Base-by-base conservation (phyloP, 1,139 yeast genomes). In the Blastobotrys capitulatus region DNA sequence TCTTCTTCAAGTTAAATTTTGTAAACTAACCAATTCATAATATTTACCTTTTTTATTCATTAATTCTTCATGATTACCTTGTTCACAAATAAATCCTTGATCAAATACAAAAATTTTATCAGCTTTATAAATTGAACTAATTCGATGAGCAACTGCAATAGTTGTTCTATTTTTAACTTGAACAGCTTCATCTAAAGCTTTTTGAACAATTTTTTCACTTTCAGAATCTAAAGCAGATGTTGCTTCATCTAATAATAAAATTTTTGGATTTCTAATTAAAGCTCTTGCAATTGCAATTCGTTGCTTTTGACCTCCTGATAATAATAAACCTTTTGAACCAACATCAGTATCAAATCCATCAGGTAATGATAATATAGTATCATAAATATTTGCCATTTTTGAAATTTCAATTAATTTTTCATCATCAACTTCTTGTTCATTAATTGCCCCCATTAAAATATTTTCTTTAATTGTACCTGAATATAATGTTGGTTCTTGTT, bases 51-150 rank as follows among this genome's bases (percentile, higher is more conserved):
- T 55, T 43, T 60, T 57, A 20, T 61, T 65, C 53, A 73, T 54
- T 42, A 73, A 57, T 51, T 70, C 66, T 43, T 58, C 55, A 54
- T 72, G 77, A 16, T 70, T 70, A 20, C 76, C 97, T 41, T 83
- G 79, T 66, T 90, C 97, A 1, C 83, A 81, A 46, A 90, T 80
- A 39, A 69, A 69, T 2, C 96, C 97, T 41, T 74, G 70, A 46
- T 78, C 79, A 48, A 92, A 69, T 10, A 90, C 97, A 51, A 92
- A 86, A 49, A 90, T 77, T 59, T 95, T 76, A 66, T 90, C 97
- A 0, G 97, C 97, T 62, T 90, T 86, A 38, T 95, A 88, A 32
- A 90, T 86, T 0, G 96, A 89, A 0, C 96, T 87, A 69, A 86
- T 73, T 60, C 97, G 75, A 67, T 89, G 97, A 0, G 96, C 96